These are phyloP conservation scores for Amborella trichopoda DNA, from an alignment of 164 flowering plant genomes.

Conservation along the genomic window DNA sequence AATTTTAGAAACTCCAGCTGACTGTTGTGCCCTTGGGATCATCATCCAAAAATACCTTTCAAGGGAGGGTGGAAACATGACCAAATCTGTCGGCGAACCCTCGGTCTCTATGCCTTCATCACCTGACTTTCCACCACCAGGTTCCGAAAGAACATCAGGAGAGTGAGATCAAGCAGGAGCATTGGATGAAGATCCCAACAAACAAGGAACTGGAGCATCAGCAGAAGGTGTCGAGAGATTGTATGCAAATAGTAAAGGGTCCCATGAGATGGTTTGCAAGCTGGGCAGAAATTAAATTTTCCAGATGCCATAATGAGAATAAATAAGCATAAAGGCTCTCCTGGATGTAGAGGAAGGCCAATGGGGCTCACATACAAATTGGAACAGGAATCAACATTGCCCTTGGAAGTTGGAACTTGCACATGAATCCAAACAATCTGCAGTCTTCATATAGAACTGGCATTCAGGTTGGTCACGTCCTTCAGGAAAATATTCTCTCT, in stretches of 20 bases:
- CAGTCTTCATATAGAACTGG: conserved; percentile 97
- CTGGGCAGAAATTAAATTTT: conserved; percentile 97
- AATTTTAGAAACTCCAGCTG: conserved; percentile 21
- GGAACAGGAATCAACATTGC: conserved; percentile 79
- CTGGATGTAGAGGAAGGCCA: conserved; percentile 95
- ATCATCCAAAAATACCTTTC: not conserved
- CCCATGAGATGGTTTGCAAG: conserved; percentile 96
- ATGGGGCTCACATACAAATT: conserved; percentile 75
- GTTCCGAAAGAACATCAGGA: conserved; percentile 54
- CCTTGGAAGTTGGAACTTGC: conserved; percentile 88
- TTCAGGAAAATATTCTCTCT: conserved; percentile 87
- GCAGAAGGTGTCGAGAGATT: conserved; percentile 39
- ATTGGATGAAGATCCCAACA: conserved; percentile 56
- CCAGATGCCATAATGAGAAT: conserved; percentile 93
- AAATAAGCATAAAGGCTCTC: conserved; percentile 84
- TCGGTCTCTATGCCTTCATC: conserved; percentile 50
- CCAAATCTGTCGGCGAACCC: conserved; percentile 23
- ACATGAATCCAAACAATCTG: conserved; percentile 96
- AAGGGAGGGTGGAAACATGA: conserved; percentile 20
- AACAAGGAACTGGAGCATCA: conserved; percentile 48
- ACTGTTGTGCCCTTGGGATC: not conserved
- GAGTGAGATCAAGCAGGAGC: conserved; percentile 37
- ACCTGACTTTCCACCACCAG: conserved; percentile 40
- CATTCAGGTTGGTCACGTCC: conserved; percentile 97
- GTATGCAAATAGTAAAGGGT: conserved; percentile 46